These are phyloP conservation scores for Vigna hirtella DNA, from an alignment of 306 rosid genomes.

Conservation along the genomic window DNA sequence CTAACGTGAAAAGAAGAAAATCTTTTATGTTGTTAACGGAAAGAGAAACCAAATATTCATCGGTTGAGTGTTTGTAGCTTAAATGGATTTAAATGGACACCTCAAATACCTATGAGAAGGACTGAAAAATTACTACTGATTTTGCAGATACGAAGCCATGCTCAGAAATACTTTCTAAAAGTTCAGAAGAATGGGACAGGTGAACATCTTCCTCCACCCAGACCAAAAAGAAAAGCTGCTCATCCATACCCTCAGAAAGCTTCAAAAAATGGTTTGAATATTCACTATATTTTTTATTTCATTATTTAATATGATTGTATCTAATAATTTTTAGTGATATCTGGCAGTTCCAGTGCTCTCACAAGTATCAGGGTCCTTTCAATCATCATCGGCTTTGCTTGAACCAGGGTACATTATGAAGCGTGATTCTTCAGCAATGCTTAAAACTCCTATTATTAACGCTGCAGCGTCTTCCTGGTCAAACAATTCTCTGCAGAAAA, in stretches of 20 bases:
- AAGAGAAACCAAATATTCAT: neutral
- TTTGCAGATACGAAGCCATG: slow-evolving; percentile 92
- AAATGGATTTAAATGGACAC: slow-evolving; percentile 24
- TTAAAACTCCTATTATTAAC: slow-evolving; percentile 58
- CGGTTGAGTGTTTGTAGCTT: slow-evolving; percentile 13
- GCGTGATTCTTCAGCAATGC: slow-evolving; percentile 69
- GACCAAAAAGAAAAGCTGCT: slow-evolving; percentile 95
- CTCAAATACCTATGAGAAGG: neutral
- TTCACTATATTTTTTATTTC: neutral
- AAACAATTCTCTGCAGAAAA: slow-evolving; percentile 61
- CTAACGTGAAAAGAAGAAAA: neutral
- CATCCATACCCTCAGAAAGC: slow-evolving; percentile 99
- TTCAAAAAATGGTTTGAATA: slow-evolving; percentile 70
- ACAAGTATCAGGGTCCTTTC: slow-evolving; percentile 70
- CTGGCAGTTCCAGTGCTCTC: slow-evolving; percentile 63
- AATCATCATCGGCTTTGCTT: slow-evolving; percentile 67
- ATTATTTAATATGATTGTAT: slow-evolving; percentile 17
- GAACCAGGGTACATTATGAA: slow-evolving; percentile 66
- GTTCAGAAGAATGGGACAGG: slow-evolving; percentile 92
- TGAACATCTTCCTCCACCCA: slow-evolving; percentile 98
- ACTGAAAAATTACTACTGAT: slow-evolving; percentile 27
- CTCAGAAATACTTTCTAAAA: slow-evolving; percentile 92
- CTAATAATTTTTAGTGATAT: slow-evolving; percentile 43
- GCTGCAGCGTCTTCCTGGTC: slow-evolving; percentile 68
- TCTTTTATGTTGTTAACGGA: neutral